Evolutionary conservation across 2,329 filamentous ascomycete genomes (phyloP), one percentile per base, ranked within the genome.

Genomic region (Neodidymelliopsis sp.): DNA sequence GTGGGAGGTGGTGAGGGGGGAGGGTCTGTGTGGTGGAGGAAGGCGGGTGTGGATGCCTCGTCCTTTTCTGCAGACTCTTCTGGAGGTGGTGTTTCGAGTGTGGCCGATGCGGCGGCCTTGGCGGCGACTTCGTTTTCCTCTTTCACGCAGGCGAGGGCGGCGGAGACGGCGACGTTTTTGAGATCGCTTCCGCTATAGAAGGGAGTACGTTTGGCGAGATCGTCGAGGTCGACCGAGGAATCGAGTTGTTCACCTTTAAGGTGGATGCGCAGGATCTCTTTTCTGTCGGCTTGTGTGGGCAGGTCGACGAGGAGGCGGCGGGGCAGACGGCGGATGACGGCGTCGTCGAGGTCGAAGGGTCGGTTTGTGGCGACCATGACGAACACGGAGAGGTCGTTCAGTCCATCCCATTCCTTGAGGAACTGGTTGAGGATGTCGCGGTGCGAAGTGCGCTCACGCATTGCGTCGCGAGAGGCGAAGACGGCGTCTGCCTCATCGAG

Each of bases 341-440:
- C 90, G 62, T 94, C 90, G 64, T 99, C 94, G 1, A 99, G 83
- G 66, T 97, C 94, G 65, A 96, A 97, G 0, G 94, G 94, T 8
- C 93, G 82, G 72, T 99, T 97, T 7, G 92, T 97, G 20, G 94
- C 93, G 0, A 97, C 91, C 91, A 99, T 97, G 72, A 99, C 93
- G 71, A 99, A 97, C 2, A 93, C 91, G 13, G 88, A 89, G 35
- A 86, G 83, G 49, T 85, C 80, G 61, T 89, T 88, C 79, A 97
- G 87, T 9, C 94, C 94, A 63, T 97, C 94, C 94, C 93, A 97
- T 71, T 97, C 93, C 43, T 91, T 88, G 38, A 99, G 78, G 72
- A 97, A 97, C 74, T 99, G 93, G 67, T 97, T 99, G 72, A 97
- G 92, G 44, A 94, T 87, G 70, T 97, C 93, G 38, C 92, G 85